Conservation (phyloP, 148 eudicot species). For the Cornus kousa region DNA sequence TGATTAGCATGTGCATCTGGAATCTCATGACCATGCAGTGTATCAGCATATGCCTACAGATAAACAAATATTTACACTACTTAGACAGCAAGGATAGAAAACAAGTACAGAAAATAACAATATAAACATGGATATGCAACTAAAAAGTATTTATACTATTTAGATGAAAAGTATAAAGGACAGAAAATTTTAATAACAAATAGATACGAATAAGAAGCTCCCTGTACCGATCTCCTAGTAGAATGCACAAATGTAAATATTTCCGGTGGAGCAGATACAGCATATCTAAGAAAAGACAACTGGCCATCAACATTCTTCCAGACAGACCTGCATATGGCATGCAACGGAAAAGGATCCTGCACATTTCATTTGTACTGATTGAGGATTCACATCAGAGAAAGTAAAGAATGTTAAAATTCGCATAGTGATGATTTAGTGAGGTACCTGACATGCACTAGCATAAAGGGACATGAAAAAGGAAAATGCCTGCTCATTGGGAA, state of each 20-base stretch:
- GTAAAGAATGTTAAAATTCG: neutral
- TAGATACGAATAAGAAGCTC: neutral
- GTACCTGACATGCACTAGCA: conserved; percentile 8
- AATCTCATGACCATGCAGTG: neutral
- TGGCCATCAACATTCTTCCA: conserved; percentile 17
- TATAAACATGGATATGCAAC: neutral
- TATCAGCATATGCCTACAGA: conserved; percentile 1
- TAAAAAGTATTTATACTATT: neutral
- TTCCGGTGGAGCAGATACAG: conserved; percentile 9
- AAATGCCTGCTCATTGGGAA: conserved; percentile 18
- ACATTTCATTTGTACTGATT: conserved; percentile 6
- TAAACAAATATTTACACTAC: neutral
- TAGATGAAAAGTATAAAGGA: neutral
- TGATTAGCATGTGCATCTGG: conserved; percentile 3
- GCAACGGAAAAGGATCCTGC: conserved; percentile 13
- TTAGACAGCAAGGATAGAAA: too few species aligned
- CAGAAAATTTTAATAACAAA: neutral
- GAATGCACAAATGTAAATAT: conserved; percentile 11
- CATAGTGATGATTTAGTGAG: neutral
- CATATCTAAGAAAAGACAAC: conserved; percentile 10
- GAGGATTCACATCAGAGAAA: neutral
- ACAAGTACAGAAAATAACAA: neutral
- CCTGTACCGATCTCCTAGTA: conserved; percentile 6
- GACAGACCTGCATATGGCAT: conserved; percentile 10
- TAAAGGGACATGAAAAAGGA: conserved; percentile 12